Evolutionary conservation across 1,284 basidiomycete genomes (phyloP).

Genomic region (Melampsora abietis-canadensis): DNA sequence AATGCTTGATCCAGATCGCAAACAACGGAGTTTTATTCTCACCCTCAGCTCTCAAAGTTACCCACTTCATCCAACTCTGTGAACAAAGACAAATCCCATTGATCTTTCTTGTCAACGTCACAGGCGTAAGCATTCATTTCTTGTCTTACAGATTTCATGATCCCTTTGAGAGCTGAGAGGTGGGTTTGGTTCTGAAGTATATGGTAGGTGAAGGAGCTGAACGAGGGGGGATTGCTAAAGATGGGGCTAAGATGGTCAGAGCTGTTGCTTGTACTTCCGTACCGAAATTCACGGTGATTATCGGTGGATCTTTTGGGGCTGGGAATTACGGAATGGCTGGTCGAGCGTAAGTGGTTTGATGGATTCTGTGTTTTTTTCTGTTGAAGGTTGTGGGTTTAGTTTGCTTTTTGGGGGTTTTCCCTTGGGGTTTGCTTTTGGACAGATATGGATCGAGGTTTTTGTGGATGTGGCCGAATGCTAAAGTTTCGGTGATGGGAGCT

Average conservation of each 20-base stretch:
- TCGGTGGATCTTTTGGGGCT: conserved; percentile 92
- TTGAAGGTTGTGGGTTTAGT: no score
- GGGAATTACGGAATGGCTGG: conserved; percentile 78
- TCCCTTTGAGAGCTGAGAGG: background rate
- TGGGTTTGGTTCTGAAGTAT: conserved; percentile 31
- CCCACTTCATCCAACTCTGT: conserved; percentile 91
- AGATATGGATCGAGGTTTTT: conserved; percentile 89
- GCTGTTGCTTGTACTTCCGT: conserved; percentile 91
- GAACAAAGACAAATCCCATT: conserved; percentile 85
- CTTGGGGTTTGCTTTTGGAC: conserved; percentile 21
- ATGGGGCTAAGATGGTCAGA: conserved; percentile 96
- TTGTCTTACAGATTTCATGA: background rate
- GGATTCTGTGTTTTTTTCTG: no score
- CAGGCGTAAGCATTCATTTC: conserved; percentile 52
- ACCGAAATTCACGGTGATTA: conserved; percentile 86
- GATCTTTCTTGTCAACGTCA: conserved; percentile 90
- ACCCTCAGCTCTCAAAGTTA: conserved; percentile 85
- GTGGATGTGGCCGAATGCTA: conserved; percentile 98
- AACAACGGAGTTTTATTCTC: conserved; percentile 95
- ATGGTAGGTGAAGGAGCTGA: conserved; percentile 71
- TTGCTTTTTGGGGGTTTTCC: background rate
- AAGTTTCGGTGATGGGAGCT: conserved; percentile 93
- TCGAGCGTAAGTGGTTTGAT: conserved; percentile 36
- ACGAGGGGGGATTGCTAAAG: conserved; percentile 90
- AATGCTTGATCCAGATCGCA: conserved; percentile 58